These are phyloP conservation scores for Eutypella sp. DNA, from an alignment of 2,329 filamentous ascomycete species.

Conservation along the genomic window DNA sequence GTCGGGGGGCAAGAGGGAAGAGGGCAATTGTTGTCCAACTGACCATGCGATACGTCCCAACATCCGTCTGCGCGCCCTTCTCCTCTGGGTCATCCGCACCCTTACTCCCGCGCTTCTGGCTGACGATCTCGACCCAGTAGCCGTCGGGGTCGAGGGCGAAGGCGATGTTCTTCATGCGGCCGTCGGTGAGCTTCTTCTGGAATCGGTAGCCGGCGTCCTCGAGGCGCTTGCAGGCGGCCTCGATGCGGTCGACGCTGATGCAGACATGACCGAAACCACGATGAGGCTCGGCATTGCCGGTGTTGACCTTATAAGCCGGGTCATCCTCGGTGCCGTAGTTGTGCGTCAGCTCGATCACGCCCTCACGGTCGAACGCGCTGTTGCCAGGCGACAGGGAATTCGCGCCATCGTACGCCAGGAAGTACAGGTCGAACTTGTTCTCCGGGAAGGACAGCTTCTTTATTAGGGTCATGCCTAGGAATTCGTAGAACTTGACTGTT, in stretches of 20 bases:
- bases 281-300: slow-evolving; percentile 85
- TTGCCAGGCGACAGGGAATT: slow-evolving; percentile 68
- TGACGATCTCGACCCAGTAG: slow-evolving; percentile 82
- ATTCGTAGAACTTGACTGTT: slow-evolving; percentile 84
- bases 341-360: slow-evolving; percentile 79
- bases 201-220: slow-evolving; percentile 89
- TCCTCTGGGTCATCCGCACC: slow-evolving; percentile 63
- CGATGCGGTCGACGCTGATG: slow-evolving; percentile 76
- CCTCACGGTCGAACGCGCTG: slow-evolving; percentile 75
- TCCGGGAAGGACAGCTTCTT: slow-evolving; percentile 79
- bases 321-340: slow-evolving; percentile 89
- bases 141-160: slow-evolving; percentile 86
- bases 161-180: slow-evolving; percentile 81
- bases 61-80: slow-evolving; percentile 65
- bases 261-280: slow-evolving; percentile 83
- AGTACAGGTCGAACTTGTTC: slow-evolving; percentile 91
- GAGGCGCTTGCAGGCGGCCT: slow-evolving; percentile 83
- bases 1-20: background rate
- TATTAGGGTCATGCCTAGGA: slow-evolving; percentile 80
- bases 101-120: slow-evolving; percentile 51
- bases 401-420: slow-evolving; percentile 81
- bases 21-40: slow-evolving; percentile 3
- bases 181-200: slow-evolving; percentile 90
- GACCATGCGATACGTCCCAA: slow-evolving; percentile 68
- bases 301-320: slow-evolving; percentile 72